These are phyloP conservation scores for Chaetomium sp. DNA, from an alignment of 2,329 filamentous ascomycete genomes.

Conservation along the genomic window DNA sequence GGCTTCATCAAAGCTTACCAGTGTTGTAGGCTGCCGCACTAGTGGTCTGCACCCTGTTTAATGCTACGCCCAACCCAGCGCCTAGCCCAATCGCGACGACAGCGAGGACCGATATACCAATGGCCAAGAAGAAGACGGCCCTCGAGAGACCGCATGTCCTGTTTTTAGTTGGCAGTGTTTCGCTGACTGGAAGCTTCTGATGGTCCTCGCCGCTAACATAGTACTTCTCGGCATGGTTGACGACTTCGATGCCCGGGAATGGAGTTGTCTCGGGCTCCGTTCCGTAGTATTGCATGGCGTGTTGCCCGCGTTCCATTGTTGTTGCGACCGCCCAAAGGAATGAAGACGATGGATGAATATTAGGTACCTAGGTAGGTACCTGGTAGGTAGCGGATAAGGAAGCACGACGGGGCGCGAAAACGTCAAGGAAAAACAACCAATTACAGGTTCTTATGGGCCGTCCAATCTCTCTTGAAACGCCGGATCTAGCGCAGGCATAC, in stretches of 20 bases:
- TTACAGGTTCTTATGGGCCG: no score
- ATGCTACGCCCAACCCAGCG: slow-evolving; percentile 4
- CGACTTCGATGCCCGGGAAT: slow-evolving; percentile 7
- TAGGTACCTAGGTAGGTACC: no score
- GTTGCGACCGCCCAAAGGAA: background rate
- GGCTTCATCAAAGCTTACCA: background rate
- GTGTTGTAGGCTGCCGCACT: background rate
- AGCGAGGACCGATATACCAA: background rate
- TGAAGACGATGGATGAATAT: background rate
- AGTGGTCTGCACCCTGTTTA: slow-evolving; percentile 2
- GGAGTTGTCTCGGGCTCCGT: background rate
- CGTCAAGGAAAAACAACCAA: no score
- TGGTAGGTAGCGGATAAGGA: no score
- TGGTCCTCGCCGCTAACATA: background rate
- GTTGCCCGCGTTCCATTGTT: background rate
- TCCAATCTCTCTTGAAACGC: no score
- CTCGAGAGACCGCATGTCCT: slow-evolving; percentile 11
- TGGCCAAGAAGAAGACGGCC: background rate
- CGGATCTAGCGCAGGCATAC: no score
- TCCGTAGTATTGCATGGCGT: background rate
- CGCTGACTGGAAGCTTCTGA: background rate
- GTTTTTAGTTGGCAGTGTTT: background rate
- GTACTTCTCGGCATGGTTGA: background rate
- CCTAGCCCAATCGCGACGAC: background rate
- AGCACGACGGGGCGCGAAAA: no score